Base-by-base conservation (phyloP, 768 basidiomycete genomes). In the Gloeophyllum trabeum region DNA sequence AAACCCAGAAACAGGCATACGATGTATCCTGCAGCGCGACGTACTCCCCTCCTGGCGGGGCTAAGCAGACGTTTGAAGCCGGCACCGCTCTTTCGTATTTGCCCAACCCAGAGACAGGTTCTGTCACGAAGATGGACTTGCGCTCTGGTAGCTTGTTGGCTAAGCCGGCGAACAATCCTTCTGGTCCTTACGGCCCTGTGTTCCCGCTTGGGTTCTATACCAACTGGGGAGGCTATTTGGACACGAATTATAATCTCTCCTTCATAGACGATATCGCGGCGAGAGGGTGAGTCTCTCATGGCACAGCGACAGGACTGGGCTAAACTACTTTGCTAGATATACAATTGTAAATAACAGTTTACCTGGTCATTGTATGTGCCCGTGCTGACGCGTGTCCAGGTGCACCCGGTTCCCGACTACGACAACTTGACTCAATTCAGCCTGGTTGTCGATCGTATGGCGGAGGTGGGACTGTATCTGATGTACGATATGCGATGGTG, bases 401-500 rank as follows among this genome's bases (percentile, higher is more conserved):
- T n/a, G n/a, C 87, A 89, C 51, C 79, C 81, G 2, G 62, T 85
- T 4, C 85, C 87, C 0, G 58, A 71, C 0, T 86, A 80, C 45
- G 67, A 67, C 46, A 76, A 81, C 49, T 46, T 77, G 24, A 76
- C 78, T 0, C 67, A 66, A 0, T 59, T 86, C 0, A 68, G 75
- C 25, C 44, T 65, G 39, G 75, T 84, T 21, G 53, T 87, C 5
- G 78, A 85, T 51, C 62, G 69, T 34, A 84, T 87, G 79, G 75
- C 86, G 55, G 70, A 79, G 46, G 74, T 78, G 0, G 74, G 72
- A 0, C 47, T 76, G 3, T 89, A 81, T 52, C 66, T 88, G 42
- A 86, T 88, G 76, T 90, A 89, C 48, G 83, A 88, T 54, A 87
- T 89, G 84, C 70, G 84, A 39, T 64, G 40, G 73, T 74, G 22